Evolutionary conservation across 2,329 filamentous ascomycete genomes (phyloP), one percentile per base, ranked within the genome.

Genomic region (Leptodontidium sp.): DNA sequence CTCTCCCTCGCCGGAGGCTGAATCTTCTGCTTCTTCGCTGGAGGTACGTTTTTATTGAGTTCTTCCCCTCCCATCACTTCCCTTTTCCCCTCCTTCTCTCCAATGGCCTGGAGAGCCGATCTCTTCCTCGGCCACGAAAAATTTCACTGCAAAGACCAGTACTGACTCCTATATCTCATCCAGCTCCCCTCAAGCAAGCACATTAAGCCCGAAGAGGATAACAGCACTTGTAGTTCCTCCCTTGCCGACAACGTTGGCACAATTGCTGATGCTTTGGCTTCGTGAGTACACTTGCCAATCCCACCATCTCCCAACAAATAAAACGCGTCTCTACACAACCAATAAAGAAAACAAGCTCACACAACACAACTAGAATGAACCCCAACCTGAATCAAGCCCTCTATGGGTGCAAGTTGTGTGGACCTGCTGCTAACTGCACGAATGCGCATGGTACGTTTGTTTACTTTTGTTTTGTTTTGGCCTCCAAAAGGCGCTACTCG

Each of bases 401-500:
- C 7, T 14, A 43, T 55, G 61, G 49, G 4, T 64, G 61, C 11
- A 53, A 50, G 35, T 26, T 64, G 6, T 64, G 61, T 3, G 61
- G 61, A 14, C 47, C 61, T 6, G 8, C 15, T 26, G 61, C 61
- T 3, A 64, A 53, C 21, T 64, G 61, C 32, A 43, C 38, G 11
- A 32, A 8, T 26, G 35, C 47, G n/a, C 29, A 45, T 17, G 26
- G 61, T 64, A 40, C n/a, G 47, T 64, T 40, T 45, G 35, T 24
- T 40, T 58, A 29, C n/a, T 32, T 43, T 59, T 45, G 57, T 59
- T 45, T 59, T 59, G 57, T 45, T 59, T 59, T 8, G 21, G 21
- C 4, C 1, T 63, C 47, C 32, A 49, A 26, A 50, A 35, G 11
- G 24, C 61, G 61, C 32, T 50, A 55, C 57, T 59, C 57, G 57